Evolutionary conservation across 1,284 basidiomycete species (phyloP).

Genomic region (Apiotrichum veenhuisii): DNA sequence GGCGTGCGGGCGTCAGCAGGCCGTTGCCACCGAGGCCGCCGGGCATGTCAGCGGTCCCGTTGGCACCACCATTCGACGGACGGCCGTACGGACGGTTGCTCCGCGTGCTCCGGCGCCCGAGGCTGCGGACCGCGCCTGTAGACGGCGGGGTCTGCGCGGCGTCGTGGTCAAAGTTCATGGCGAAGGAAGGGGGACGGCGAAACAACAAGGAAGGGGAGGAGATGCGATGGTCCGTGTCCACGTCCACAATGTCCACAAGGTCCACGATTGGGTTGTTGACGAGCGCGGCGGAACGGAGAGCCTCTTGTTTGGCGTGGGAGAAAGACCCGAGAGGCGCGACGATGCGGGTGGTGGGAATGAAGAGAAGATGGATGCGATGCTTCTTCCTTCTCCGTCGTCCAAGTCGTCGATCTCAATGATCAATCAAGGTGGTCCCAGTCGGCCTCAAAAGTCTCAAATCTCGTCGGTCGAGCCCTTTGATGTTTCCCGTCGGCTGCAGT

Average conservation of each 20-base stretch:
- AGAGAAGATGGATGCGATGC: no score
- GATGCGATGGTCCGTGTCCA: not conserved
- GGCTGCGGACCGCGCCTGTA: constrained; percentile 10
- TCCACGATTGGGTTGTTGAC: no score
- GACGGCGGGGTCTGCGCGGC: not conserved
- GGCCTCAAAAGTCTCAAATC: no score
- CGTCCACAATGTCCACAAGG: no score
- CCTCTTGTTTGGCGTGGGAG: no score
- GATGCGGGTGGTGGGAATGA: not conserved
- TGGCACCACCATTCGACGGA: not conserved
- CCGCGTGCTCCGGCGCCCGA: not conserved
- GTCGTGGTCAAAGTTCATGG: constrained; percentile 6
- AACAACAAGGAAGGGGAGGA: not conserved
- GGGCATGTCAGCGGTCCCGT: not conserved
- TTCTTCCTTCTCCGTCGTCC: no score
- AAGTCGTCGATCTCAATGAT: no score
- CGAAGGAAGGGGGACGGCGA: not conserved
- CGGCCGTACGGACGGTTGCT: constrained; percentile 10
- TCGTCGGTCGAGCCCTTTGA: no score
- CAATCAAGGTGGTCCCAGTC: no score
- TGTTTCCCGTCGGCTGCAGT: no score
- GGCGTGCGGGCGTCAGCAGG: not conserved
- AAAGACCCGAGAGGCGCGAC: no score
- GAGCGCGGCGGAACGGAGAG: no score
- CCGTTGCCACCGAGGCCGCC: not conserved